Conservation (phyloP, 371 early-diverging fungal genomes). For the Apophysomyces sp. region DNA sequence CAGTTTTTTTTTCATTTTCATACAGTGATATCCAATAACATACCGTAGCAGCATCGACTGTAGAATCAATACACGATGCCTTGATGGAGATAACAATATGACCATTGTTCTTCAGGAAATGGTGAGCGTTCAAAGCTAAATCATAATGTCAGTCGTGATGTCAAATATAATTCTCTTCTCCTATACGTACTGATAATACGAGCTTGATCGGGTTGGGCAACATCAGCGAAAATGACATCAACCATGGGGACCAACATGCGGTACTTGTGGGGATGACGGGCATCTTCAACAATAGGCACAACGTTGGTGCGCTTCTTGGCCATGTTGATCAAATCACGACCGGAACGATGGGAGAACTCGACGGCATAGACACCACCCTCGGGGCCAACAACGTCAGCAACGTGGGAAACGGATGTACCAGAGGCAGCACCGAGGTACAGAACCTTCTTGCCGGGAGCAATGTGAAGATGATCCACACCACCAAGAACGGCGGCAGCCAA, state of each 20-base stretch:
- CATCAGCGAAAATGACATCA: slow-evolving; percentile 99
- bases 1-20: background rate
- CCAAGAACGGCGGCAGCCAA: slow-evolving; percentile 99
- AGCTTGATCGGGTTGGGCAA: slow-evolving; percentile 99
- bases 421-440: slow-evolving; percentile 99
- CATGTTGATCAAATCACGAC: slow-evolving; percentile 99
- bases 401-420: slow-evolving; percentile 99
- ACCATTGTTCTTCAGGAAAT: slow-evolving; percentile 98
- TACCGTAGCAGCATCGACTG: slow-evolving; percentile 92
- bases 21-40: background rate
- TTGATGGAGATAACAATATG: slow-evolving; percentile 99
- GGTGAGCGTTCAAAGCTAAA: slow-evolving; percentile 93
- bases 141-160: background rate
- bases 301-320: slow-evolving; percentile 99
- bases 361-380: slow-evolving; percentile 99
- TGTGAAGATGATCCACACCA: slow-evolving; percentile 97
- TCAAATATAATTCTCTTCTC: background rate
- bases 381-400: slow-evolving; percentile 99
- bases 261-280: slow-evolving; percentile 99
- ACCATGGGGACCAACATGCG: slow-evolving; percentile 99
- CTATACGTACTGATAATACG: slow-evolving; percentile 81
- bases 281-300: slow-evolving; percentile 99
- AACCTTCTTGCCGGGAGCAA: slow-evolving; percentile 98
- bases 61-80: slow-evolving; percentile 99
- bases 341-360: slow-evolving; percentile 99